Conservation (phyloP, 495 filamentous ascomycete genomes). For the Lepidopterella palustris region DNA sequence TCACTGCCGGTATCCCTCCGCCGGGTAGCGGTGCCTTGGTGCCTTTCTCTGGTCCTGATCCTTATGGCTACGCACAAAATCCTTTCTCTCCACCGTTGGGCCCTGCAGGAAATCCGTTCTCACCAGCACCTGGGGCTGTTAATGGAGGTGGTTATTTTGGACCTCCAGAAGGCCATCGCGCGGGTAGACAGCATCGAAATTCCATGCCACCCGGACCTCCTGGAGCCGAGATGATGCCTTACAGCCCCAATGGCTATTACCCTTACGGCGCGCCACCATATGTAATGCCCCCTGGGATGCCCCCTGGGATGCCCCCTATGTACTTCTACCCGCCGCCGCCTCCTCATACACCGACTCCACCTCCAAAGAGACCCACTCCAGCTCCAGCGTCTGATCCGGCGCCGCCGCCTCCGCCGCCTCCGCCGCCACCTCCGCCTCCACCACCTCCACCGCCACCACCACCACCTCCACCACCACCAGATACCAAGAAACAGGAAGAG, state of each 20-base stretch:
- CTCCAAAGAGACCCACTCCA: conserved; percentile 5
- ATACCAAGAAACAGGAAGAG: conserved; percentile 8
- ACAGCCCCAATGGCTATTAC: conserved; percentile 10
- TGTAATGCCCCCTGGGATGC: conserved; percentile 18
- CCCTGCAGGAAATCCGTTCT: conserved; percentile 29
- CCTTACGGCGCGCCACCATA: conserved; percentile 19
- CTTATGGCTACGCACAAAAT: conserved; percentile 32
- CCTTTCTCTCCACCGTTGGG: conserved; percentile 31
- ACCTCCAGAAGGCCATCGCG: conserved; percentile 6
- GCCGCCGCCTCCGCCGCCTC: conserved; percentile 8
- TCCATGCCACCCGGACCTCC: conserved; percentile 23
- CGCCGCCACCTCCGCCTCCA: conserved; percentile 11
- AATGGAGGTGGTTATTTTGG: conserved; percentile 21
- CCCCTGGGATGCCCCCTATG: conserved; percentile 20
- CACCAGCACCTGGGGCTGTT: conserved; percentile 21
- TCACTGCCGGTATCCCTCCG: conserved; percentile 10
- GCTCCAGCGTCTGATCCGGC: not conserved
- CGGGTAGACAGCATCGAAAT: conserved; percentile 24
- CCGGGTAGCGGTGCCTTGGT: conserved; percentile 27
- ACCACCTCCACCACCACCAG: conserved; percentile 18
- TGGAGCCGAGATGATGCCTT: conserved; percentile 31
- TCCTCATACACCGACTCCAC: conserved; percentile 17
- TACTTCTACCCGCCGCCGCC: conserved; percentile 15
- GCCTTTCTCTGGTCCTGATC: conserved; percentile 30
- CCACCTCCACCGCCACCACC: conserved; percentile 11